A percentile compares a stretch with the other conserved stretches of the same genome.
phyloP scores from a whole-genome alignment of 345 rosid species.

The Camelina hispida region DNA sequence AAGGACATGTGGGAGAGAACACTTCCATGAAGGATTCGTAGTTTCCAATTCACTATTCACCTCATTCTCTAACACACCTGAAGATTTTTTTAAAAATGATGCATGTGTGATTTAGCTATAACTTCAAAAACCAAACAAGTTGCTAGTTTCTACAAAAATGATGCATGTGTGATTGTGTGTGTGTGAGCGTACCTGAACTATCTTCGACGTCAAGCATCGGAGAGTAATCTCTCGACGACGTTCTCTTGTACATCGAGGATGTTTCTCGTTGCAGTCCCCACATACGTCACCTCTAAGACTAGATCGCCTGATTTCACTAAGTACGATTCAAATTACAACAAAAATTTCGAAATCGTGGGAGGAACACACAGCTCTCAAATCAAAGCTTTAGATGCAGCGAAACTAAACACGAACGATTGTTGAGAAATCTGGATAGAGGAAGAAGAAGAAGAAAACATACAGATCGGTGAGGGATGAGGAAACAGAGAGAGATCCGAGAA shows the following conservation, averaged over 20 bases:
- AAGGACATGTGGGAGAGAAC: conserved; percentile 79
- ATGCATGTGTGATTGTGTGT: not conserved
- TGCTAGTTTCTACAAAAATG: not conserved
- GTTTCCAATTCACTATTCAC: conserved; percentile 47
- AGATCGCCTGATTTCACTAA: conserved; percentile 31
- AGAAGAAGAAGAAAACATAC: conserved; percentile 1
- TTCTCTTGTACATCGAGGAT: conserved; percentile 69
- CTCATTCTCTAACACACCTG: conserved; percentile 57
- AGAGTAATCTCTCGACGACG: conserved; percentile 65
- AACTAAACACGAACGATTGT: not conserved
- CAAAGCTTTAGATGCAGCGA: not conserved
- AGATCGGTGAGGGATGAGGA: not conserved
- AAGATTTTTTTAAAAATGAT: too few relatives aligned
- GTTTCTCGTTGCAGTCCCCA: conserved; percentile 62
- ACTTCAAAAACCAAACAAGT: not conserved
- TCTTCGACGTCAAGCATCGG: conserved; percentile 61
- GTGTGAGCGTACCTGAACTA: conserved; percentile 50
- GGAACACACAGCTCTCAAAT: not conserved
- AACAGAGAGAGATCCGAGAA: not conserved
- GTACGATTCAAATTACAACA: conserved; percentile 16
- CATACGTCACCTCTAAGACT: conserved; percentile 52
- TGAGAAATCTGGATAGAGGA: not conserved
- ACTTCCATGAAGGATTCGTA: conserved; percentile 86
- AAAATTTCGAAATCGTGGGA: not conserved
- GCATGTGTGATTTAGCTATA: too few relatives aligned